Evolutionary conservation across 2,329 filamentous ascomycete species (phyloP), one percentile per base, ranked within the genome.

Genomic region (Colletotrichum incanum): DNA sequence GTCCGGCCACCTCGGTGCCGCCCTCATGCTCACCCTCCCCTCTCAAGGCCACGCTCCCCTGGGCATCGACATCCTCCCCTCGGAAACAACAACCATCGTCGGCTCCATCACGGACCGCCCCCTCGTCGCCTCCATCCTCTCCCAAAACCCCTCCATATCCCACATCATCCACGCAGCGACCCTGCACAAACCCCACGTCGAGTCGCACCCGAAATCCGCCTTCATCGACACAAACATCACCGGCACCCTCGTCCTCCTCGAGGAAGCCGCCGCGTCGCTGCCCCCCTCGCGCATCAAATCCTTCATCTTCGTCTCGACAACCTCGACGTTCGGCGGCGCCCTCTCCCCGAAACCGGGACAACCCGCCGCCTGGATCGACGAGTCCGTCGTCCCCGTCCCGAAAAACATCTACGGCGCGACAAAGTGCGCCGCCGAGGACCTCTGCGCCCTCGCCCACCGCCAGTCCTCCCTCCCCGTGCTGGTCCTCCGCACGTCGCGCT

Each of bases 391-490:
- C 0, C 82, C 84, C 0, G 73, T 79, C 26, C 84, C 85, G 2
- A 86, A 86, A 71, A 87, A 87, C 76, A 85, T 86, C 55, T 86
- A 87, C 73, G 86, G 86, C 65, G 80, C 81, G 4, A 87, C 86
- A 23, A 88, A 88, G 61, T 78, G 81, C 20, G 84, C 84, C 1
- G 86, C 86, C 5, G 86, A 88, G 72, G 85, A 87, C 62, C 69
- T 87, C 39, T 87, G 85, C 74, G 78, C 77, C 16, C 79, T 87
- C 7, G 71, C 85, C 1, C 82, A 85, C 52, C 74, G 75, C 16
- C 80, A 86, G 65, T 80, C 79, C 0, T 72, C 75, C 2, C 74
- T 87, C 73, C 85, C 85, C 0, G 77, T 83, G 0, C 49, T 87
- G 0, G 79, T 87, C 7, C 79, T 88, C 11, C 82, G 85, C n/a